Conservation (phyloP, 768 basidiomycete species). For the Pulveroboletus sp. region DNA sequence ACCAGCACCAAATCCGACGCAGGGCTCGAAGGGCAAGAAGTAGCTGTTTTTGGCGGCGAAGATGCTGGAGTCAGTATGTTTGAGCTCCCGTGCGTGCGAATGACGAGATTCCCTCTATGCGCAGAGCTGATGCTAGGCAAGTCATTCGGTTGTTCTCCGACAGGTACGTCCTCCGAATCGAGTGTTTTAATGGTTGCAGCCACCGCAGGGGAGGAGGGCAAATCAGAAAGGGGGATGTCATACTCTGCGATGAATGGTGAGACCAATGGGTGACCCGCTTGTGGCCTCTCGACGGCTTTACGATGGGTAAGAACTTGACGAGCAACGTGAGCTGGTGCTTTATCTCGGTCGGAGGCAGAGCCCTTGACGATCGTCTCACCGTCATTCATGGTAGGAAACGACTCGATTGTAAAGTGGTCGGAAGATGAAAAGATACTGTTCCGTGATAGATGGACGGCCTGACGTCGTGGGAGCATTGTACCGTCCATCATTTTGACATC, state of each 20-base stretch:
- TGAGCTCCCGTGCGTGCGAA: neutral
- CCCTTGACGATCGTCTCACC: neutral
- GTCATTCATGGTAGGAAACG: neutral
- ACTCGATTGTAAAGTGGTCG: conserved; percentile 22
- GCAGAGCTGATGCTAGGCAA: conserved; percentile 18
- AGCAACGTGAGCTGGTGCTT: neutral
- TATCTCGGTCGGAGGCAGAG: neutral
- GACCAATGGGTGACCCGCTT: neutral
- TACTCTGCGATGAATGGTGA: conserved; percentile 19
- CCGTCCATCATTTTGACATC: conserved; percentile 24
- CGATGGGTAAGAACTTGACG: neutral
- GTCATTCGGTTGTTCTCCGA: neutral
- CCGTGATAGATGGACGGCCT: conserved; percentile 16
- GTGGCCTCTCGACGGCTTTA: neutral
- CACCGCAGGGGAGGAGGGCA: conserved; percentile 1
- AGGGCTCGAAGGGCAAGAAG: conserved; percentile 13
- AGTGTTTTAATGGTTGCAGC: neutral
- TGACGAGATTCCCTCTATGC: neutral
- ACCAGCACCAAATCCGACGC: conserved; percentile 17
- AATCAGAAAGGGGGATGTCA: conserved; percentile 7
- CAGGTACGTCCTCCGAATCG: neutral
- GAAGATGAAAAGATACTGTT: conserved; percentile 31
- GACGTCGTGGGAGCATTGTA: conserved; percentile 1
- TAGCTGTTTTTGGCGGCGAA: neutral
- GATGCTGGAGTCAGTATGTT: neutral